phyloP scores from a whole-genome alignment of 2,329 filamentous ascomycete species.

The Diaporthe longicolla region DNA sequence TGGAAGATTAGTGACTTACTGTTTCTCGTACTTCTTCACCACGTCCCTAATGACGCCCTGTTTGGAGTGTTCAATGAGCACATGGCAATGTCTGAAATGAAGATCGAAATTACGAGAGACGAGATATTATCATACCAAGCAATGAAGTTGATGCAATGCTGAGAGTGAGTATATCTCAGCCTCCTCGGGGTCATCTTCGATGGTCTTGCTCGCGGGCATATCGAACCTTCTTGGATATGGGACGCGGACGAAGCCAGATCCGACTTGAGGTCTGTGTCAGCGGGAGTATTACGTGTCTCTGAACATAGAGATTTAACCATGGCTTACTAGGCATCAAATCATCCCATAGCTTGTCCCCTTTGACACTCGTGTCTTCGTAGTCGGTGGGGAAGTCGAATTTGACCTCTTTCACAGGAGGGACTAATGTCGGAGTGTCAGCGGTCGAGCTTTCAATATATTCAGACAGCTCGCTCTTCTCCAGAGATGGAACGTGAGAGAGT shows the following conservation, averaged over 20 bases:
- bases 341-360: conserved; percentile 41
- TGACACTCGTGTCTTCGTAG: conserved; percentile 39
- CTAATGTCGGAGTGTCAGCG: conserved; percentile 27
- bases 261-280: conserved; percentile 1
- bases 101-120: neutral
- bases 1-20: neutral
- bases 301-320: neutral
- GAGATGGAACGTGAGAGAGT: neutral
- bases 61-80: neutral
- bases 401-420: conserved; percentile 35
- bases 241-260: conserved; percentile 41
- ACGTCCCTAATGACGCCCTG: conserved; percentile 42
- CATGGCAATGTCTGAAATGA: neutral
- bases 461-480: neutral
- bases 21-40: conserved; percentile 41
- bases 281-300: neutral
- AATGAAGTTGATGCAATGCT: conserved; percentile 40
- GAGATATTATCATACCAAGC: conserved; percentile 30
- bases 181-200: conserved; percentile 37
- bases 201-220: conserved; percentile 39
- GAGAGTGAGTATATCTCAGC: conserved; percentile 42
- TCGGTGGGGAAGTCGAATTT: conserved; percentile 40
- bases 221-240: conserved; percentile 38
- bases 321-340: conserved; percentile 38
- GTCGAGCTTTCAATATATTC: neutral